Conservation (phyloP, 495 filamentous ascomycete species). For the Staphylotrichum tortipilum region DNA sequence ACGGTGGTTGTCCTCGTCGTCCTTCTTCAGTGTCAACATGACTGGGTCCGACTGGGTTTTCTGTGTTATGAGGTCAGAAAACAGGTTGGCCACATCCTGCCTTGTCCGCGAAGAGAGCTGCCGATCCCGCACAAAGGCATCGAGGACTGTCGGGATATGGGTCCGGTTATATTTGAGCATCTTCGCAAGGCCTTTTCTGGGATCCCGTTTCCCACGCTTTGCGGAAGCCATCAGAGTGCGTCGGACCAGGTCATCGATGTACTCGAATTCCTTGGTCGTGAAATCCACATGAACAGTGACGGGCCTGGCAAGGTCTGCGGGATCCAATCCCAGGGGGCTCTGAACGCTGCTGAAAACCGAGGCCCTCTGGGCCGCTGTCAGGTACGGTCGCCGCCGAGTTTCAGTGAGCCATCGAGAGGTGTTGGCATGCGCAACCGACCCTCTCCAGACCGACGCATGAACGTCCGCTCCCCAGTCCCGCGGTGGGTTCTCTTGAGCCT, state of each 20-base stretch:
- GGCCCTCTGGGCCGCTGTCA: constrained; percentile 16
- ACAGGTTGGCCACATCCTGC: constrained; percentile 28
- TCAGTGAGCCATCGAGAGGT: constrained; percentile 5
- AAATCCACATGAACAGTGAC: constrained; percentile 35
- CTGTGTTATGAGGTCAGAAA: constrained; percentile 22
- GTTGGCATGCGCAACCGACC: background rate
- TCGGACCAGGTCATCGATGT: background rate
- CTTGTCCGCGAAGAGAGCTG: constrained; percentile 6
- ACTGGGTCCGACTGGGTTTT: constrained; percentile 8
- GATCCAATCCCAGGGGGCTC: constrained; percentile 5
- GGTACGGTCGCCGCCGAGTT: constrained; percentile 26
- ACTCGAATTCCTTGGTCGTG: constrained; percentile 44
- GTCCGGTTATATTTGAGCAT: constrained; percentile 4
- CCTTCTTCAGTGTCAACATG: constrained; percentile 21
- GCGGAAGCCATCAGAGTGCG: background rate
- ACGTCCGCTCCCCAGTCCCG: constrained; percentile 15
- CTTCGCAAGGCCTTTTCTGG: constrained; percentile 20
- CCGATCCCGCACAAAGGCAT: background rate
- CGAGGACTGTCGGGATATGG: background rate
- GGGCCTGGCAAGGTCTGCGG: background rate
- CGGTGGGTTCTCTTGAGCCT: constrained; percentile 1
- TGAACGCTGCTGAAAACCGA: constrained; percentile 13
- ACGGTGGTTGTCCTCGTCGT: constrained; percentile 19
- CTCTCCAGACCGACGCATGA: constrained; percentile 7
- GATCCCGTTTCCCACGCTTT: background rate